Percentiles rank a stretch among this genome's conserved stretches.
Conservation (phyloP, 148 eudicot genomes). For the Rhododendron vialii region DNA sequence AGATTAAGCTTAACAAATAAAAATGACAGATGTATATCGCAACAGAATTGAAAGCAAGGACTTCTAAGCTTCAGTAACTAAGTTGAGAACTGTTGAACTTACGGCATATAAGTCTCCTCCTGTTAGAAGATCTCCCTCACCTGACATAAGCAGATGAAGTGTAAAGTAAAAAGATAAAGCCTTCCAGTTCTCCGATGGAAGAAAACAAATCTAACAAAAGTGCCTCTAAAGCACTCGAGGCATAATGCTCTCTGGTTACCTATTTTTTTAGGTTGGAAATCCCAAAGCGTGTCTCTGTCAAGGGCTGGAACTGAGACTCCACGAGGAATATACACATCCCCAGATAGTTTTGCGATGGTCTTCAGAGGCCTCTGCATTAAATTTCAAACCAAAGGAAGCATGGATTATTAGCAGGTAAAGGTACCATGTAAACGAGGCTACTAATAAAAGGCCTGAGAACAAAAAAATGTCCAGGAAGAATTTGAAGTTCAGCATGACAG, state of each 20-base stretch:
- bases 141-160: constrained; percentile 33
- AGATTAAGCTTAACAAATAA: constrained; percentile 13
- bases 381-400: constrained; percentile 2
- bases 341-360: constrained; percentile 84
- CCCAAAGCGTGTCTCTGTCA: constrained; percentile 94
- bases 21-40: background rate
- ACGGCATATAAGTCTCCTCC: constrained; percentile 99
- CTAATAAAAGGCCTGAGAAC: background rate
- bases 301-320: constrained; percentile 96
- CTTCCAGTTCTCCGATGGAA: background rate
- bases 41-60: background rate
- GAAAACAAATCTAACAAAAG: background rate
- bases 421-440: background rate
- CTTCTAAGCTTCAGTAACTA: constrained; percentile 3
- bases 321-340: constrained; percentile 98
- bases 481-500: background rate
- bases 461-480: background rate
- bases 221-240: background rate
- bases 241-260: constrained; percentile 33
- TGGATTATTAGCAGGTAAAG: background rate
- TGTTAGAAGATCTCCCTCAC: constrained; percentile 90
- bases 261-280: constrained; percentile 84
- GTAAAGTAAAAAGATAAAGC: background rate
- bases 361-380: constrained; percentile 84
- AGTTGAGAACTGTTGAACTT: constrained; percentile 32